Evolutionary conservation across 1,284 basidiomycete genomes (phyloP).

Genomic region (Rhodotorula sp.): DNA sequence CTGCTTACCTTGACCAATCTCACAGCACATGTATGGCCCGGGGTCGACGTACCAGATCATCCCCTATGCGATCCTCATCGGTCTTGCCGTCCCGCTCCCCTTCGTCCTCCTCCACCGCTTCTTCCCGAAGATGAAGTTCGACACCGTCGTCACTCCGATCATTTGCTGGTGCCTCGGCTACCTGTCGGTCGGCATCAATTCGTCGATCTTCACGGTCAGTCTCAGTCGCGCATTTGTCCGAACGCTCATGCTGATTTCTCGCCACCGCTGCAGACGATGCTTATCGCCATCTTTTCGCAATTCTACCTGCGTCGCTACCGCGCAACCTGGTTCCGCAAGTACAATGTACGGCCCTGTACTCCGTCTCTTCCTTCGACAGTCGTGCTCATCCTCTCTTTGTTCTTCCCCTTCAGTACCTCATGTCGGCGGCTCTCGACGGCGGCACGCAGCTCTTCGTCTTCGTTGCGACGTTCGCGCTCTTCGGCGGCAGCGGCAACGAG

Average conservation of each 20-base stretch:
- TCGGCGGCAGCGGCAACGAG: slow-evolving; percentile 24
- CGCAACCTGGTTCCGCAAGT: slow-evolving; percentile 40
- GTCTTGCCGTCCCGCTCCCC: slow-evolving; percentile 60
- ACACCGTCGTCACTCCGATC: slow-evolving; percentile 41
- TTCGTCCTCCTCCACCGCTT: slow-evolving; percentile 59
- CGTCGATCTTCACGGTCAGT: slow-evolving; percentile 36
- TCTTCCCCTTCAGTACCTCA: slow-evolving; percentile 21
- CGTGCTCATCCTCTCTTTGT: background rate
- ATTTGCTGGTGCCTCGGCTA: slow-evolving; percentile 40
- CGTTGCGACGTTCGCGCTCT: slow-evolving; percentile 39
- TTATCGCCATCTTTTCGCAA: slow-evolving; percentile 30
- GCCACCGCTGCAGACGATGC: slow-evolving; percentile 6
- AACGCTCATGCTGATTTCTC: slow-evolving; percentile 14
- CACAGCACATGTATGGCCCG: slow-evolving; percentile 57
- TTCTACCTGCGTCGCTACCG: slow-evolving; percentile 30
- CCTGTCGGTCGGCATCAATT: slow-evolving; percentile 42
- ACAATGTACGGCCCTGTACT: background rate
- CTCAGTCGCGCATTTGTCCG: slow-evolving; percentile 29
- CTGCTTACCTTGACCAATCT: background rate
- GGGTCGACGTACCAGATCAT: slow-evolving; percentile 54
- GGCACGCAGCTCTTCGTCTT: slow-evolving; percentile 44
- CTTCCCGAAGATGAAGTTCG: slow-evolving; percentile 53
- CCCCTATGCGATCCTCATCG: slow-evolving; percentile 51
- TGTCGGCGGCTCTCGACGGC: slow-evolving; percentile 44
- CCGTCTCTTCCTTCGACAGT: background rate